phyloP scores from a whole-genome alignment of 257 asterid genomes.

The Fraxinus cuspidata region DNA sequence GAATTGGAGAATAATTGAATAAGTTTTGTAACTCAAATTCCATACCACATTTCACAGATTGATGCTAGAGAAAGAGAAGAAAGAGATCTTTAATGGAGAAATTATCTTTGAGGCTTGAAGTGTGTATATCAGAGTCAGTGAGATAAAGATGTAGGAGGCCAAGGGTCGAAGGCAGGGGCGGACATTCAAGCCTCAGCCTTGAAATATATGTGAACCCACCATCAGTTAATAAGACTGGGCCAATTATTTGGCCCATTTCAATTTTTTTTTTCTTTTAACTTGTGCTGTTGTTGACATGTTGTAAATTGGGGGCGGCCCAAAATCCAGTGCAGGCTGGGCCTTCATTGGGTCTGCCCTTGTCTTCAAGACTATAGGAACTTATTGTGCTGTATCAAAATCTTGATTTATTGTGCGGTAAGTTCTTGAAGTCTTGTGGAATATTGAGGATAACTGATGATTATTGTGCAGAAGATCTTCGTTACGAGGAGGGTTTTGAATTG shows the following conservation, averaged over 20 bases:
- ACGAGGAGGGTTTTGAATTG: not conserved
- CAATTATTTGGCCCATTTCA: too few relatives aligned
- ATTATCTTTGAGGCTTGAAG: not conserved
- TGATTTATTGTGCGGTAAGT: not conserved
- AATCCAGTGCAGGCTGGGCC: too few relatives aligned
- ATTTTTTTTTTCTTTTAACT: too few relatives aligned
- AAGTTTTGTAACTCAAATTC: not conserved
- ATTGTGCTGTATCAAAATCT: too few relatives aligned
- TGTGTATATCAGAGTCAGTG: not conserved
- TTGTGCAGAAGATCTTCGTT: not conserved
- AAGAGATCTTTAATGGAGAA: not conserved
- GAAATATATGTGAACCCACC: too few relatives aligned
- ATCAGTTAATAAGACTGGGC: too few relatives aligned
- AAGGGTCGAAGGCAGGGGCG: too few relatives aligned
- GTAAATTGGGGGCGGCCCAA: too few relatives aligned
- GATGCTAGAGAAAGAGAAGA: not conserved
- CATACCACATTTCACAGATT: not conserved
- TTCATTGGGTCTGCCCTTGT: too few relatives aligned
- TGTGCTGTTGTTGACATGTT: too few relatives aligned
- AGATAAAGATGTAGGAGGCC: not conserved
- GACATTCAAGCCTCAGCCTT: too few relatives aligned
- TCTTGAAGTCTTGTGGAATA: not conserved
- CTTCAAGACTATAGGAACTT: not conserved
- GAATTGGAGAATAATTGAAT: not conserved
- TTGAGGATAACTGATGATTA: not conserved